phyloP scores from a whole-genome alignment of 352 stramenopile species.

The Phytophthora cactorum region DNA sequence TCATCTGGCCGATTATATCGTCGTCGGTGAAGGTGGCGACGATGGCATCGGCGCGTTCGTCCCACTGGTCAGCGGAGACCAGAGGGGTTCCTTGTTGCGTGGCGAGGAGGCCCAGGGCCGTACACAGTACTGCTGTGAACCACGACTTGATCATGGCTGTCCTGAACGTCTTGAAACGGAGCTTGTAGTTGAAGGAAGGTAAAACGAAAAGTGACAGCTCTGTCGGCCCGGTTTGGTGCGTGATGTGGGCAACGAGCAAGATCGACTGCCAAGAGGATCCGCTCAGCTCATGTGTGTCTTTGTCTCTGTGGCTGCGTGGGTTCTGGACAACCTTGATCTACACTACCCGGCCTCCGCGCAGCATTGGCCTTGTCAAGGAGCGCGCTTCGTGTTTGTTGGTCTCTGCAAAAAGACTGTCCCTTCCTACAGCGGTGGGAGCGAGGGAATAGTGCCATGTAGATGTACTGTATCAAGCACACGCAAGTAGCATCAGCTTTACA shows the following conservation, averaged over 20 bases:
- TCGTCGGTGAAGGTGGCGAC: slow-evolving; percentile 29
- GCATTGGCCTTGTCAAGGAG: too few relatives aligned
- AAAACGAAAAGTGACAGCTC: slow-evolving; percentile 29
- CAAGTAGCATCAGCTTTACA: too few relatives aligned
- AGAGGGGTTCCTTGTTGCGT: slow-evolving; percentile 10
- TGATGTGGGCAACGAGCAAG: not conserved
- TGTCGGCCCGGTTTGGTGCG: slow-evolving; percentile 1
- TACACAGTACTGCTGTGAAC: slow-evolving; percentile 23
- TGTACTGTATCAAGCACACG: too few relatives aligned
- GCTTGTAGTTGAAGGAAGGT: slow-evolving; percentile 10
- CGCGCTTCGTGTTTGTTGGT: too few relatives aligned
- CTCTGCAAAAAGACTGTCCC: too few relatives aligned
- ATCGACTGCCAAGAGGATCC: not conserved
- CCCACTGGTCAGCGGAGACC: slow-evolving; percentile 26
- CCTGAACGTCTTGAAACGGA: slow-evolving; percentile 2
- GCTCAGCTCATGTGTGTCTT: not conserved
- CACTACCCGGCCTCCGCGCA: not conserved
- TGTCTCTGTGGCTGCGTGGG: not conserved
- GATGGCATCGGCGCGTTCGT: slow-evolving; percentile 22
- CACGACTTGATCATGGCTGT: slow-evolving; percentile 35
- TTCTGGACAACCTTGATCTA: not conserved
- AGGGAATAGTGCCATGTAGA: too few relatives aligned
- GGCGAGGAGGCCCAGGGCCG: slow-evolving; percentile 20
- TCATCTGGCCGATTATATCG: slow-evolving; percentile 85
- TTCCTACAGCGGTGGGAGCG: too few relatives aligned